Evolutionary conservation across 805 yeast genomes (phyloP), one percentile per base, ranked within the genome.

Genomic region (Debaryomyces tyrocola): DNA sequence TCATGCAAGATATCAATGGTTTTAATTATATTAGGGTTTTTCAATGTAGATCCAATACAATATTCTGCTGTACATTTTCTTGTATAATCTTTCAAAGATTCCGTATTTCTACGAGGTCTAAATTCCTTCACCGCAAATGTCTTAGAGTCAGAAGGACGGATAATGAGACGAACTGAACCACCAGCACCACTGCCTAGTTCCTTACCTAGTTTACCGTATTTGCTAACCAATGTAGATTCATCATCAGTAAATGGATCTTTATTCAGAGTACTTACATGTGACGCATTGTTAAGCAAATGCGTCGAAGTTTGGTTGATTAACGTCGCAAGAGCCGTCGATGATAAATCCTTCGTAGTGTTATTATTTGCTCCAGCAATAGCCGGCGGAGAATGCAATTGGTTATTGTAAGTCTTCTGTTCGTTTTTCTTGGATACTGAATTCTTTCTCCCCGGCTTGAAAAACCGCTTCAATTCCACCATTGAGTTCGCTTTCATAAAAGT

Each of bases 171-270:
- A 29, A 91, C 97, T 12, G 85, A 79, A 4, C 97, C 97, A 41
- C 97, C 97, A 2, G 97, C 97, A 44, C 97, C 97, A 17, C 94
- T 94, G 45, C 97, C 97, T 40, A 91, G 74, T 48, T 81, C 87
- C 51, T 90, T 92, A 44, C 96, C 96, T 45, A 86, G 83, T 62
- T 84, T 87, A 43, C 85, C 80, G 64, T 90, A 90, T 54, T 90
- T 73, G 59, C 85, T 89, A 35, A 86, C 80, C 54, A 85, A 84
- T 1, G 91, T 90, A 56, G 61, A 62, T 33, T 66, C 63, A 47
- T 63, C 69, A 52, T 70, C 70, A 10, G 72, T 66, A 43, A 47
- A 64, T 6, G 70, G 69, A 44, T 64, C 76, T 43, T 69, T 60
- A 60, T 66, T 43, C 43, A 43, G 51, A 67, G 65, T 62, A 21